phyloP scores from a whole-genome alignment of 2,329 filamentous ascomycete genomes.

The Verruconis gallopava region DNA sequence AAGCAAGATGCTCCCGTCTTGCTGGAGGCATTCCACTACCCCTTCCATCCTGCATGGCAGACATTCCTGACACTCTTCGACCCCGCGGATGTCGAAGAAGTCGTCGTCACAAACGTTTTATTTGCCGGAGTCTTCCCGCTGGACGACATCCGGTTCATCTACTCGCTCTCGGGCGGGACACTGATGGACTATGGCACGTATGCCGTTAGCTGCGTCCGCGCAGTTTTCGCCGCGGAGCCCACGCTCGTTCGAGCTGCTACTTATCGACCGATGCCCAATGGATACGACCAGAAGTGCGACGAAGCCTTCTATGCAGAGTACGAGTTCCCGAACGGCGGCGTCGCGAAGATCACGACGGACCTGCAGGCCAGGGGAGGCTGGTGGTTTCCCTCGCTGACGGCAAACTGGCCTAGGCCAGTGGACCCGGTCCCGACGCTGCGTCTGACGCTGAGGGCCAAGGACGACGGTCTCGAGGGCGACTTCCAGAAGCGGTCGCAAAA shows the following conservation, averaged over 20 bases:
- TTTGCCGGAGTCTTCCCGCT: neutral
- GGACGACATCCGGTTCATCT: neutral
- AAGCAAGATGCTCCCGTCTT: neutral
- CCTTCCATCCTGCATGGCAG: neutral
- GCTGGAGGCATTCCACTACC: neutral
- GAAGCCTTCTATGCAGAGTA: neutral
- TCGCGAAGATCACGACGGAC: neutral
- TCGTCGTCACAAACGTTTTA: neutral
- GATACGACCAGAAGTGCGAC: neutral
- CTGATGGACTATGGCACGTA: neutral
- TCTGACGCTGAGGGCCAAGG: slow-evolving; percentile 12
- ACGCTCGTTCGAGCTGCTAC: neutral
- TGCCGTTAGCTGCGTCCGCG: neutral
- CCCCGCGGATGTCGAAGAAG: neutral
- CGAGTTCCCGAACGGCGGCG: neutral
- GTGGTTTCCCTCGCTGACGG: slow-evolving; percentile 15
- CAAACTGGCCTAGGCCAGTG: slow-evolving; percentile 14
- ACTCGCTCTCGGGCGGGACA: neutral
- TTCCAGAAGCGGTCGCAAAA: slow-evolving; percentile 12
- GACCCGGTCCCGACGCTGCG: slow-evolving; percentile 11
- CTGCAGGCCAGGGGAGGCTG: slow-evolving; percentile 12
- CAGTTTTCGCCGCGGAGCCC: neutral
- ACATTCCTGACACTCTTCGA: neutral
- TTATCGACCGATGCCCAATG: neutral
- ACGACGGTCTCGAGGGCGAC: slow-evolving; percentile 10